Evolutionary conservation across 2,329 filamentous ascomycete species (phyloP), one percentile per base, ranked within the genome.

Genomic region (Penicillium occitanis): DNA sequence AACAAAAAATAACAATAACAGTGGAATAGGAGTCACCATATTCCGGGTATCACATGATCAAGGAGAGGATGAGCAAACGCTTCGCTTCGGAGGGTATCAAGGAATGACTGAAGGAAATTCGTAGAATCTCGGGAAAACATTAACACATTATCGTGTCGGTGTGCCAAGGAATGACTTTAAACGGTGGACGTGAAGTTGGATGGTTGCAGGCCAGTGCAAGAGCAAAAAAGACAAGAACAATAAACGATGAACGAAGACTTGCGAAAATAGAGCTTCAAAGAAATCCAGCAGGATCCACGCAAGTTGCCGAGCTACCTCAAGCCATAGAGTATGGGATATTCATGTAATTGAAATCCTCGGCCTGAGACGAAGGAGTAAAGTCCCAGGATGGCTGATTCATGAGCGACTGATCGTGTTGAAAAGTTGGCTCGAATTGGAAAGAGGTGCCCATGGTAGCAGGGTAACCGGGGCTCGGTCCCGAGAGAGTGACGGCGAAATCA

Each of bases 331-430:
- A 79, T 30, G 73, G 69, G 64, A 74, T 71, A 8, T 74, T 72
- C 46, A 76, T 71, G 64, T 78, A 79, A 51, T 67, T 71, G 62
- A 77, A 78, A 66, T 72, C 73, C 35, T 71, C 68, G 28, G 61
- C 64, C 48, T 68, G 72, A 40, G 69, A 68, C 30, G 76, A 68
- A 11, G 50, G 63, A 48, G 75, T 75, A 67, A 78, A 74, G 6
- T 81, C 78, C 78, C 80, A 82, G 3, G 76, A 72, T 35, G 70
- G 63, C 30, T 79, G 74, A 14, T 70, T 73, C 51, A 73, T 71
- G 4, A 78, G 71, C n/a, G 75, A 72, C 67, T 77, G 71, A 17
- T 73, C 74, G 19, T 71, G 73, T 46, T 75, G 75, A 60, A 72
- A 77, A 53, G 73, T 71, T 63, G 72, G 71, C 30, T 75, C 74